Evolutionary conservation across 345 rosid genomes (phyloP).

Genomic region (Conringia planisiliqua): DNA sequence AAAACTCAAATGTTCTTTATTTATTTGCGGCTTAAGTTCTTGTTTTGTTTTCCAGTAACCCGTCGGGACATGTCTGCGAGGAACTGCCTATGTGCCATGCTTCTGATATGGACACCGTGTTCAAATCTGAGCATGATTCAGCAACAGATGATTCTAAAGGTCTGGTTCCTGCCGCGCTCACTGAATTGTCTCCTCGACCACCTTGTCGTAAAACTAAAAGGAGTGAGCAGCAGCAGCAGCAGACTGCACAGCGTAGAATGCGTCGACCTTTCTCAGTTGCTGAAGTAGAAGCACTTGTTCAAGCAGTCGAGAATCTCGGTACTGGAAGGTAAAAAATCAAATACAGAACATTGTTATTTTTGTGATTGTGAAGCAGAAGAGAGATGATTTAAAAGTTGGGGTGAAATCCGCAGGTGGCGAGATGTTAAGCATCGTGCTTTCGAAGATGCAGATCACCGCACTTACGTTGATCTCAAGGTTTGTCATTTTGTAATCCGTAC

Average conservation of each 20-base stretch:
- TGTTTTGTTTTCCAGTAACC: constrained; percentile 44
- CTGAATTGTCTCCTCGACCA: constrained; percentile 50
- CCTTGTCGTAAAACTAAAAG: constrained; percentile 57
- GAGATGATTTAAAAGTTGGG: neutral
- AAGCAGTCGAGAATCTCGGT: constrained; percentile 95
- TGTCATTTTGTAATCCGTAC: neutral
- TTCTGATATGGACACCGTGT: constrained; percentile 37
- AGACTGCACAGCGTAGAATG: constrained; percentile 75
- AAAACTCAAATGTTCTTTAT: neutral
- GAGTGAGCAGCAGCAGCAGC: constrained; percentile 41
- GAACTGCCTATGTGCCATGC: constrained; percentile 36
- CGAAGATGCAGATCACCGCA: constrained; percentile 82
- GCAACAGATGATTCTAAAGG: constrained; percentile 51
- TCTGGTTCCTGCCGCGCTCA: constrained; percentile 41
- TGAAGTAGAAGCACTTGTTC: constrained; percentile 95
- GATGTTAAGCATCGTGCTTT: constrained; percentile 85
- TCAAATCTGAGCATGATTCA: constrained; percentile 72
- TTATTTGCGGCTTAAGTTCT: neutral
- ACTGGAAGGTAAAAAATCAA: constrained; percentile 63
- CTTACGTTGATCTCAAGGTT: constrained; percentile 96
- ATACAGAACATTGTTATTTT: neutral
- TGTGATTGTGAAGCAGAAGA: neutral
- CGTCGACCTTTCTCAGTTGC: constrained; percentile 95
- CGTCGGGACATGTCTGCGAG: constrained; percentile 31
- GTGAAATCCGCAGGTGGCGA: constrained; percentile 66